Conservation (phyloP, 2,329 filamentous ascomycete genomes). For the Volutella citrinella region DNA sequence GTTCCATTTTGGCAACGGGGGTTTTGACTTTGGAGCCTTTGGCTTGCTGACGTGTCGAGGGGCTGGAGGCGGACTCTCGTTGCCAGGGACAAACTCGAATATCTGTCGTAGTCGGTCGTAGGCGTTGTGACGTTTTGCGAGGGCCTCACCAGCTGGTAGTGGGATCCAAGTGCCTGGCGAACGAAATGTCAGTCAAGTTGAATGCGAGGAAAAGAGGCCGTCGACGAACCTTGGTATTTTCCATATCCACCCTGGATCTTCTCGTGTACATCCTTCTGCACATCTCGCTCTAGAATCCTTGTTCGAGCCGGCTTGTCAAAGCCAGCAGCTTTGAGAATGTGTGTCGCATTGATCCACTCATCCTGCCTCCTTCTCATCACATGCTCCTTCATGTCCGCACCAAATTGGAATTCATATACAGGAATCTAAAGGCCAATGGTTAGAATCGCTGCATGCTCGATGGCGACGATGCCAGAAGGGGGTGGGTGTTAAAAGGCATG, state of each 20-base stretch:
- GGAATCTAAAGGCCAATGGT: slow-evolving; percentile 63
- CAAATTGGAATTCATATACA: slow-evolving; percentile 90
- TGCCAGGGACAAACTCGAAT: slow-evolving; percentile 83
- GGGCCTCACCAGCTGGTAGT: slow-evolving; percentile 71
- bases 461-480: not conserved
- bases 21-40: slow-evolving; percentile 61
- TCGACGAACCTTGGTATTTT: slow-evolving; percentile 83
- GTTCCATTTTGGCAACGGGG: slow-evolving; percentile 57
- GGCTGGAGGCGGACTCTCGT: slow-evolving; percentile 86
- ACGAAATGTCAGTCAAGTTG: slow-evolving; percentile 8
- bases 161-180: slow-evolving; percentile 96
- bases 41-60: slow-evolving; percentile 90
- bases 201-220: not conserved
- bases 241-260: slow-evolving; percentile 98
- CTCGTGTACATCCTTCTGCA: slow-evolving; percentile 94
- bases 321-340: slow-evolving; percentile 94
- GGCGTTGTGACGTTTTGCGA: slow-evolving; percentile 85
- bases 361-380: slow-evolving; percentile 93
- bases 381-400: slow-evolving; percentile 74
- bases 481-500: slow-evolving; percentile 2
- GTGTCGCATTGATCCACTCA: slow-evolving; percentile 99
- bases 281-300: slow-evolving; percentile 90
- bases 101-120: slow-evolving; percentile 81
- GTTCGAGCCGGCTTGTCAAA: slow-evolving; percentile 97
- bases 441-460: slow-evolving; percentile 9